Base-by-base conservation (phyloP, 495 filamentous ascomycete genomes). In the Neurospora sp. region DNA sequence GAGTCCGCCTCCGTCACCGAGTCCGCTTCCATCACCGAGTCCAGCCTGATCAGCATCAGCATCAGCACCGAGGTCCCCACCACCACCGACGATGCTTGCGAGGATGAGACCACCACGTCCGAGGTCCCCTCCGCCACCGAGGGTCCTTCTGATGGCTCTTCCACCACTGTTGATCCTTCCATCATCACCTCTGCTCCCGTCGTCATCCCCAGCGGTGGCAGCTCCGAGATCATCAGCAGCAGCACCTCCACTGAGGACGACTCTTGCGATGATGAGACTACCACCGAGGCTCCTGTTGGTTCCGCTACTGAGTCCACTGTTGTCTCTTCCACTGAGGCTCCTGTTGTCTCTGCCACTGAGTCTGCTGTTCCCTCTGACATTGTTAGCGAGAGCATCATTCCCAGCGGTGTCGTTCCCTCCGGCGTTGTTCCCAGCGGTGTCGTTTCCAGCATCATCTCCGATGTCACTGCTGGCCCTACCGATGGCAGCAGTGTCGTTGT, bases 241-340 rank as follows among this genome's bases (percentile, higher is more conserved):
- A 42, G 27, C 39, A 72, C 75, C 23, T n/a, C 74, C 12, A 18
- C 46, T 12, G 72, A 74, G 3, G 75, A 74, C 11, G 75, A 76
- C 9, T 37, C 42, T 23, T 75, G 73, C 71, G 73, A 72, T 12
- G 75, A 74, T 40, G 75, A 76, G 71, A 72, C 71, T 31, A 74
- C 35, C 1, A 59, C 71, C 31, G 35, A 71, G 42, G 72, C 72
- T 35, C 37, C 41, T 20, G 44, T 39, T 23, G 31, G 40, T 8
- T 54, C 70, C 16, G 46, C 70, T 48, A 59, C 70, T 23, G 39
- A 42, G 62, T 73, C 74, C 16, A 62, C n/a, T 20, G 72, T 72
- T 5, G 72, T 39, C 20, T 39, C 69, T 3, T 39, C 37, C 27
- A 69, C 40, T 72, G 69, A 37, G 10, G 20, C 48, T 20, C 70